phyloP scores from a whole-genome alignment of 2,329 filamentous ascomycete genomes.

The Fusarium multiceps region DNA sequence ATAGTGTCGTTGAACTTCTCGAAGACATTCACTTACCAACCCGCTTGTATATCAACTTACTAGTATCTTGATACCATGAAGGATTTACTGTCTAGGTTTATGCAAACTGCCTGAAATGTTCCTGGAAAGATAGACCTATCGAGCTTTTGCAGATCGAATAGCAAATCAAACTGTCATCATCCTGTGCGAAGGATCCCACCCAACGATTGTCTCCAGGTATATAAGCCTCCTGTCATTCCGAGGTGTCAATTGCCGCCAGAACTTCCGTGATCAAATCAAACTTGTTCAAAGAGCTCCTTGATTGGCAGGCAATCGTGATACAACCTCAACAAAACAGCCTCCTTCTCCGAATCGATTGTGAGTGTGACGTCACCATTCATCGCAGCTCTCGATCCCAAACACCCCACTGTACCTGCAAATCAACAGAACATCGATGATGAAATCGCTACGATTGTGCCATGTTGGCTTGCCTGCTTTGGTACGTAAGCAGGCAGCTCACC shows the following conservation, averaged over 20 bases:
- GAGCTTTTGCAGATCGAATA: not conserved
- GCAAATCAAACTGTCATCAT: not conserved
- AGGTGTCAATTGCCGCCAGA: not conserved
- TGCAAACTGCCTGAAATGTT: not conserved
- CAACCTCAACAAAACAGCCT: slow-evolving; percentile 19
- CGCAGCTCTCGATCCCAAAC: slow-evolving; percentile 23
- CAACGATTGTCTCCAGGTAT: not conserved
- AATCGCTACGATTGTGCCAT: slow-evolving; percentile 42
- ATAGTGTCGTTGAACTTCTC: slow-evolving; percentile 1
- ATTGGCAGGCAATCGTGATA: slow-evolving; percentile 18
- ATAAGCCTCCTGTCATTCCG: not conserved
- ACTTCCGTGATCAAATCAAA: not conserved
- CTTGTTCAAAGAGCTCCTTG: not conserved
- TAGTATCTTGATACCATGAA: not conserved
- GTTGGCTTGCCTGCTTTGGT: slow-evolving; percentile 31
- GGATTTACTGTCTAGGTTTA: not conserved
- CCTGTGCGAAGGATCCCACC: not conserved
- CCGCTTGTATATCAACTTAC: not conserved
- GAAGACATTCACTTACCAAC: not conserved
- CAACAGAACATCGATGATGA: slow-evolving; percentile 44
- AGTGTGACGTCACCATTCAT: slow-evolving; percentile 37
- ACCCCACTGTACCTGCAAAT: slow-evolving; percentile 22
- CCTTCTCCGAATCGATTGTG: slow-evolving; percentile 6
- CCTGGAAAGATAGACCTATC: not conserved
- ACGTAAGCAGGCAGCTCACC: slow-evolving; percentile 20